phyloP scores from a whole-genome alignment of 495 filamentous ascomycete genomes.

The Aspergillus affinis region DNA sequence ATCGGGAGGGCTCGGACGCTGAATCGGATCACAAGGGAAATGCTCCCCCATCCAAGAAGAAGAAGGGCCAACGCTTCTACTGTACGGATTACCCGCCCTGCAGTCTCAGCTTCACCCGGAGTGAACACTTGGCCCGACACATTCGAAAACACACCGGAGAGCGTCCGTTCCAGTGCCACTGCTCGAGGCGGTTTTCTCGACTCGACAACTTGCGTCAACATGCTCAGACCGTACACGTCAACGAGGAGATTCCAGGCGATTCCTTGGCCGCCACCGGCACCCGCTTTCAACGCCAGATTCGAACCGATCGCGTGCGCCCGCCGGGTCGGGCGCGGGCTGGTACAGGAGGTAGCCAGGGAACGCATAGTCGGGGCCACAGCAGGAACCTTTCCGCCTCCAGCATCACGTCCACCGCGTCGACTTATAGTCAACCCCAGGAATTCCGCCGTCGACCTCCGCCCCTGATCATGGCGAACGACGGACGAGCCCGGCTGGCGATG shows the following conservation, averaged over 20 bases:
- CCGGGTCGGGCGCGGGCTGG: constrained; percentile 70
- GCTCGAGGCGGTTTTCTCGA: constrained; percentile 90
- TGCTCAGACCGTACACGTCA: constrained; percentile 95
- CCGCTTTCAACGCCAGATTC: constrained; percentile 89
- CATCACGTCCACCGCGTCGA: constrained; percentile 73
- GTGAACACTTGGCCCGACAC: constrained; percentile 92
- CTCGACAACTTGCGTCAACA: constrained; percentile 96
- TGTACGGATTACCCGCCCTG: constrained; percentile 97
- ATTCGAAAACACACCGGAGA: constrained; percentile 98
- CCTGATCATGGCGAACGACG: constrained; percentile 78
- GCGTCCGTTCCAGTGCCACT: constrained; percentile 96
- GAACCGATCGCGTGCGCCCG: constrained; percentile 78
- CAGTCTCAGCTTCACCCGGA: constrained; percentile 91
- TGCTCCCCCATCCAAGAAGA: constrained; percentile 76
- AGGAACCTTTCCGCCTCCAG: constrained; percentile 84
- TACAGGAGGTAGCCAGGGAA: constrained; percentile 66
- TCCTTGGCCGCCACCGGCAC: constrained; percentile 93
- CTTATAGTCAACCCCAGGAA: constrained; percentile 60
- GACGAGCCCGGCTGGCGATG: constrained; percentile 57
- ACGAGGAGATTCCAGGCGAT: constrained; percentile 92
- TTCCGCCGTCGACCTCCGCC: constrained; percentile 73
- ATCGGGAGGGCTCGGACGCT: constrained; percentile 71
- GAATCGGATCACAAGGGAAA: constrained; percentile 54
- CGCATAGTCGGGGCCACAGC: constrained; percentile 72
- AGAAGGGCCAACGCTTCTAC: constrained; percentile 95